Evolutionary conservation across 345 rosid genomes (phyloP), one percentile per base, ranked within the genome.

Genomic region (Populus nigra): DNA sequence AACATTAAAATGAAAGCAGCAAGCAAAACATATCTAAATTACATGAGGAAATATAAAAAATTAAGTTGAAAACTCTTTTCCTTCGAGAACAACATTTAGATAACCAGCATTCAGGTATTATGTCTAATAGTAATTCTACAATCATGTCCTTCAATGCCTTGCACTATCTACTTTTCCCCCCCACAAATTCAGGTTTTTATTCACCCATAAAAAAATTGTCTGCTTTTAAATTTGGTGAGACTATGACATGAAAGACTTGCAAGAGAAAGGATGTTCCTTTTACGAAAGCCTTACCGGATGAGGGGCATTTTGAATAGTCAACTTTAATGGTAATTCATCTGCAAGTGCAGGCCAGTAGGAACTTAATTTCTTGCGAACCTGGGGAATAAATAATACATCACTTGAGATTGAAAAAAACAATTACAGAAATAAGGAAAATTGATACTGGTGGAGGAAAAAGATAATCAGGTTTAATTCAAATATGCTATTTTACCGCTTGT

Each of bases 281-380:
- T 59, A 17, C 53, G 17, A 22, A 23, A 36, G 43, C 65, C 63
- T 78, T 15, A 79, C 77, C 31, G 61, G 23, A 59, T 66, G 79
- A 77, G 88, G 88, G 78, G 88, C 49, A 72, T 76, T 91, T 76
- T 85, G 87, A 85, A 80, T 75, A 11, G 89, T 88, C 82, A 91
- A 83, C 82, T 83, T 85, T 72, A 77, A 39, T 20, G 97, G 91
- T 76, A 93, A 67, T 83, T 89, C 88, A 79, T 92, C 92, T 71
- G 89, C 84, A 65, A 95, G 94, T 73, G 82, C 65, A 63, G 92
- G 89, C 99, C 99, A 95, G 78, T 81, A 93, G 49, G 83, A 36
- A 71, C 88, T 85, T 78, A 95, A 80, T 75, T 82, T 79, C 68
- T 79, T 80, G 73, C 96, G 94, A 75, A 92, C 98, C 99, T 93